Evolutionary conservation across 352 stramenopile genomes (phyloP).

Genomic region (Globisporangium cederbergense): DNA sequence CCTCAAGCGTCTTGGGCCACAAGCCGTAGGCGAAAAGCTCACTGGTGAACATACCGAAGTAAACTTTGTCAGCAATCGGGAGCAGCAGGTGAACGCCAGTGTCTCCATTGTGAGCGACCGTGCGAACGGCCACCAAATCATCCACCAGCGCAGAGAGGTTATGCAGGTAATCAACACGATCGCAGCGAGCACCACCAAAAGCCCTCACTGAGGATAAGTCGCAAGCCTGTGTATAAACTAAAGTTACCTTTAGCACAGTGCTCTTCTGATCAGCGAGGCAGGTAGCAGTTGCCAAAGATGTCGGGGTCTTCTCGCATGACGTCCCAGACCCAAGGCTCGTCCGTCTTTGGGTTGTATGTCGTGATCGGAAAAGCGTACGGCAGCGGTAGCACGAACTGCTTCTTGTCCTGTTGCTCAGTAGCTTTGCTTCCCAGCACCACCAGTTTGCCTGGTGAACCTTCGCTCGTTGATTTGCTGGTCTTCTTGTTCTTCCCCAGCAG

Average conservation of each 20-base stretch:
- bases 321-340: conserved; percentile 85
- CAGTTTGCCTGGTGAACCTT: conserved; percentile 14
- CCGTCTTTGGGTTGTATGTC: conserved; percentile 61
- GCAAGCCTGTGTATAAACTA: not conserved
- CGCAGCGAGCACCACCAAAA: not conserved
- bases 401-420: not conserved
- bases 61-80: not conserved
- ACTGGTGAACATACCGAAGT: not conserved
- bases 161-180: conserved; percentile 22
- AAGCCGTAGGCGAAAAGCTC: not conserved
- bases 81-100: not conserved
- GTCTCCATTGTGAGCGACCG: conserved; percentile 6
- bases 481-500: conserved; percentile 15
- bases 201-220: not conserved
- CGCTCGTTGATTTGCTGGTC: not conserved
- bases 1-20: conserved; percentile 31
- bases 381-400: conserved; percentile 31
- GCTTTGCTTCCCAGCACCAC: conserved; percentile 34
- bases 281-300: conserved; percentile 69
- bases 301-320: conserved; percentile 62
- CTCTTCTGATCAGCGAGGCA: conserved; percentile 25
- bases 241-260: not conserved
- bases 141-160: conserved; percentile 34
- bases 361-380: conserved; percentile 67
- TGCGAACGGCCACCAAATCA: conserved; percentile 20